These are phyloP conservation scores for Solanum ossicruentum DNA, from an alignment of 257 asterid species.

Conservation along the genomic window DNA sequence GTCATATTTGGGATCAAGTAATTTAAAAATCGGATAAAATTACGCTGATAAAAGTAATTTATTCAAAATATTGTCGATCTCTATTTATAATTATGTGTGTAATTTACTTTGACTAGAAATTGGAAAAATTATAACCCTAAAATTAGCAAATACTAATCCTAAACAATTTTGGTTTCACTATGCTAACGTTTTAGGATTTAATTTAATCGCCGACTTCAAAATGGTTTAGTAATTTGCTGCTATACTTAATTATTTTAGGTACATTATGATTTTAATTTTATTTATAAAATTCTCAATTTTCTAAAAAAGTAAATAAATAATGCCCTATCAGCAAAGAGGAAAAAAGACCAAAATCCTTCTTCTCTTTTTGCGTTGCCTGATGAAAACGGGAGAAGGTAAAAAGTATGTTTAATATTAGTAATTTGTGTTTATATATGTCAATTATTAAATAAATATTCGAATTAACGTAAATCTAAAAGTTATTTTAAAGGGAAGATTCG, in stretches of 20 bases:
- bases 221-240: neutral
- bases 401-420: neutral
- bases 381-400: neutral
- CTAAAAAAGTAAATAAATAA: neutral
- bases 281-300: neutral
- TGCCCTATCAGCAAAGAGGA: neutral
- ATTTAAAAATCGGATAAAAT: neutral
- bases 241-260: neutral
- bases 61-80: neutral
- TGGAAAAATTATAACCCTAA: neutral
- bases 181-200: neutral
- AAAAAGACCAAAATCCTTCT: neutral
- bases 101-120: neutral
- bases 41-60: neutral
- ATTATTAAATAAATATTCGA: accelerated
- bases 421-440: neutral
- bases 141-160: neutral
- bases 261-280: neutral
- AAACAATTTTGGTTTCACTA: neutral
- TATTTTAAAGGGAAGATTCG: too few relatives aligned
- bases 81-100: neutral
- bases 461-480: neutral
- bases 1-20: constrained; percentile 22
- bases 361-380: neutral
- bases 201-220: neutral